phyloP scores from a whole-genome alignment of 768 basidiomycete species.

The Gloeophyllum trabeum region DNA sequence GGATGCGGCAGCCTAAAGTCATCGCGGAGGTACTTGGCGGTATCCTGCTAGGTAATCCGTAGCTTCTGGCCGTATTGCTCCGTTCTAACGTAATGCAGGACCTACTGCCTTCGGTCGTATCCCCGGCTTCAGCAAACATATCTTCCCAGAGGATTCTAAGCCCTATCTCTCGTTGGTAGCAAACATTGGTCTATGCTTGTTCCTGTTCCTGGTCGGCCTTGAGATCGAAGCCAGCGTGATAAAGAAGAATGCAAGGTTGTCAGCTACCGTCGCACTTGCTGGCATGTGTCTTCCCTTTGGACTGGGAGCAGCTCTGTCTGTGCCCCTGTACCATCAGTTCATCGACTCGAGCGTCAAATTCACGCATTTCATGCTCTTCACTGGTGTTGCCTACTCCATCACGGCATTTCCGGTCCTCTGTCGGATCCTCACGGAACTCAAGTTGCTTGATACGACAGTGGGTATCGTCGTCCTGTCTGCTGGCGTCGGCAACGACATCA shows the following conservation, averaged over 20 bases:
- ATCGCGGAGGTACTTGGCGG: conserved; percentile 83
- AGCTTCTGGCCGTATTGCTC: neutral
- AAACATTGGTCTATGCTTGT: conserved; percentile 80
- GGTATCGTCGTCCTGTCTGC: conserved; percentile 90
- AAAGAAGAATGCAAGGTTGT: conserved; percentile 62
- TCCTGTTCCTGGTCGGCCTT: conserved; percentile 88
- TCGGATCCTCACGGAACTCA: conserved; percentile 83
- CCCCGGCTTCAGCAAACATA: conserved; percentile 76
- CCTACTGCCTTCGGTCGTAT: conserved; percentile 68
- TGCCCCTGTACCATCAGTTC: conserved; percentile 66
- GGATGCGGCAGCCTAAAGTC: conserved; percentile 75
- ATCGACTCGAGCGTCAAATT: conserved; percentile 58
- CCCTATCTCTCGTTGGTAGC: conserved; percentile 81
- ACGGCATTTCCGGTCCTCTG: conserved; percentile 83
- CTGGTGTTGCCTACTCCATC: conserved; percentile 84
- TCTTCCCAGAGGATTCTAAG: conserved; percentile 66
- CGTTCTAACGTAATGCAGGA: conserved; percentile 9
- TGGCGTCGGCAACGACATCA: conserved; percentile 81
- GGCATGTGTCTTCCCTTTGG: conserved; percentile 88
- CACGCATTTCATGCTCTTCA: conserved; percentile 90
- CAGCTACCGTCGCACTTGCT: conserved; percentile 58
- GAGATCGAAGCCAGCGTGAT: conserved; percentile 80
- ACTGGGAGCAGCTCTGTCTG: conserved; percentile 61
- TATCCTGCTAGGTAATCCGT: conserved; percentile 59
- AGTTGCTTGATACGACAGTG: conserved; percentile 83